Percentiles rank a stretch among this genome's conserved stretches.
Evolutionary conservation across 73 alveolate genomes (phyloP).

Genomic region (Paramecium pentaurelia): DNA sequence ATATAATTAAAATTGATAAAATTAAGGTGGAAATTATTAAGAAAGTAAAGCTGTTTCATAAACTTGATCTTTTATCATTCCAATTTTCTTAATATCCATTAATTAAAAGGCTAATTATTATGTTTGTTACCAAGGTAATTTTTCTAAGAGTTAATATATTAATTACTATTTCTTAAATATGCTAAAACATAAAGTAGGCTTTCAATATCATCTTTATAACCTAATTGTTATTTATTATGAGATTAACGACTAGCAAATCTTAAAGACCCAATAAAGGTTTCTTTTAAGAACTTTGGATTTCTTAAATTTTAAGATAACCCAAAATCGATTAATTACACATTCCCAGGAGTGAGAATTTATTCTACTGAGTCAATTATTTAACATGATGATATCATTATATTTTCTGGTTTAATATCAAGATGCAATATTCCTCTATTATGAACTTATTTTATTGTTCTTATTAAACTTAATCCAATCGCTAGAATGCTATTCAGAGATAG

Average conservation of each 20-base stretch:
- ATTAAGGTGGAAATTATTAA: neutral
- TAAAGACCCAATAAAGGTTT: neutral
- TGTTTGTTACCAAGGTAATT: neutral
- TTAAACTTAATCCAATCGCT: neutral
- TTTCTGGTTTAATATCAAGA: neutral
- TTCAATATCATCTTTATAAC: conserved; percentile 74
- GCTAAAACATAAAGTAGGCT: conserved; percentile 69
- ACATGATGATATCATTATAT: neutral
- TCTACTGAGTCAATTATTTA: neutral
- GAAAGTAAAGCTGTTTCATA: neutral
- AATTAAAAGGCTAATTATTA: neutral
- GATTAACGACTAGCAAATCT: neutral
- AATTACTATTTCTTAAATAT: conserved; percentile 65
- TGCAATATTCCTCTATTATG: neutral
- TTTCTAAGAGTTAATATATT: neutral
- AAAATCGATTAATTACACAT: neutral
- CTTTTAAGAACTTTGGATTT: neutral
- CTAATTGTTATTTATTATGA: neutral
- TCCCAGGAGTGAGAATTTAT: neutral
- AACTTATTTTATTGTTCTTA: neutral
- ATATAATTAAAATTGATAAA: neutral
- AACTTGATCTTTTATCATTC: neutral
- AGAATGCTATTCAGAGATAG: neutral
- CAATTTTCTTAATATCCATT: neutral
- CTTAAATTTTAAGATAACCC: neutral